Evolutionary conservation across 2,329 filamentous ascomycete species (phyloP).

Genomic region (Monilinia polystroma): DNA sequence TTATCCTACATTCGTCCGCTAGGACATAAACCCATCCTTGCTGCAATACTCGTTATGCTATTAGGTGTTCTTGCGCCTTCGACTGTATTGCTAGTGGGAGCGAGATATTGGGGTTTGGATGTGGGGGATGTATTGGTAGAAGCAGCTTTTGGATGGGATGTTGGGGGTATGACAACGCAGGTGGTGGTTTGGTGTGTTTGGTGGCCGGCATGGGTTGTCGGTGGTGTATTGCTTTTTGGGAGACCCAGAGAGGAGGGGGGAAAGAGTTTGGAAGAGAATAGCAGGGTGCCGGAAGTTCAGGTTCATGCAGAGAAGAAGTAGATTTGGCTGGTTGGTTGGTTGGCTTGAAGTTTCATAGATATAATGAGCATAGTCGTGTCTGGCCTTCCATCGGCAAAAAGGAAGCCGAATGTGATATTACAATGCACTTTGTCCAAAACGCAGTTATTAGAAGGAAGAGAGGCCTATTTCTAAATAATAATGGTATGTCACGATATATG

Average conservation of each 20-base stretch:
- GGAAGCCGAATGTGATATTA: not conserved
- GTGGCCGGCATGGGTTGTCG: constrained; percentile 88
- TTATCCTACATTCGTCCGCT: constrained; percentile 69
- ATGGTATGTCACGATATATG: not conserved
- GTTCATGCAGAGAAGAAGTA: not conserved
- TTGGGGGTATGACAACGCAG: constrained; percentile 86
- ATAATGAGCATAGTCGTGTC: not conserved
- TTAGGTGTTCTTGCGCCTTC: constrained; percentile 63
- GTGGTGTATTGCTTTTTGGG: constrained; percentile 54
- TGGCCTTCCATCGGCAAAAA: not conserved
- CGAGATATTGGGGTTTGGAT: constrained; percentile 48
- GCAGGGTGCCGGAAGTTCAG: not conserved
- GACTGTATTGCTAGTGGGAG: constrained; percentile 50
- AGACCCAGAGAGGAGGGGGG: constrained; percentile 27
- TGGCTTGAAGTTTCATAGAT: not conserved
- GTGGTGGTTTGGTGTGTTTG: constrained; percentile 92
- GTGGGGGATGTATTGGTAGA: constrained; percentile 63
- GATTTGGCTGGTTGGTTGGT: not conserved
- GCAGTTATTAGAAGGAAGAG: not conserved
- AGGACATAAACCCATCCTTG: constrained; percentile 42
- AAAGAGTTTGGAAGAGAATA: not conserved
- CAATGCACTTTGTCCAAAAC: not conserved
- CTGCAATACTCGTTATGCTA: constrained; percentile 49
- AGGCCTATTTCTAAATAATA: not conserved
- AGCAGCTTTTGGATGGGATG: constrained; percentile 83